Evolutionary conservation across 2,329 filamentous ascomycete species (phyloP), one percentile per base, ranked within the genome.

Genomic region (Onygenales sp.): DNA sequence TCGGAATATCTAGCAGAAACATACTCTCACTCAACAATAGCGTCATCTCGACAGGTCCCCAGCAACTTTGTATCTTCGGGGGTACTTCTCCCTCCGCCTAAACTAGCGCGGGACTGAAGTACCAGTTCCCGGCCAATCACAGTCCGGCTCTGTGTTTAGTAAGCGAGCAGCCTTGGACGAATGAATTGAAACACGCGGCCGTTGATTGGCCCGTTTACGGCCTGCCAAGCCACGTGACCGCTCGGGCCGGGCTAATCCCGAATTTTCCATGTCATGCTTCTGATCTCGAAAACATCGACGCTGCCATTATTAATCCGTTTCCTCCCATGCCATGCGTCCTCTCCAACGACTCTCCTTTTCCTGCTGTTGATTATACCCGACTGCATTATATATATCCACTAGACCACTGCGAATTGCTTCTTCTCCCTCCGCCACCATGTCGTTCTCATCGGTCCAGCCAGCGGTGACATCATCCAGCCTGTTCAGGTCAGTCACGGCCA

Each of bases 391-490:
- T 46, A 17, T 44, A 44, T 14, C 7, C n/a, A 31, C 9, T 43
- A 43, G 33, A 27, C 50, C 49, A 48, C 48, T 57, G 33, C 14
- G 35, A 31, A 39, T 49, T 49, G 36, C 10, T 9, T 49, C 27
- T 32, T 32, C 21, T 51, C 46, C 13, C 39, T 39, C 51, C 45
- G 36, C 43, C 56, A 65, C 53, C 52, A 76, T 75, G 73, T 70
- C 69, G 53, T 60, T 74, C 54, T 68, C 64, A 53, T 58, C 64
- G 54, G 56, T 70, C 59, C 68, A 66, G 32, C 63, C 63, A 43
- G 60, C 70, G 44, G 71, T 76, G 70, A 74, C 72, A 74, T 75
- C 74, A 72, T 76, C 72, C 60, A 61, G 69, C 57, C 66, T 68
- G 44, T 62, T 73, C 55, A 65, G 72, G 60, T 65, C 66, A 61